A percentile compares a stretch with the other conserved stretches of the same genome.
phyloP scores from a whole-genome alignment of 2,329 filamentous ascomycete genomes.

The Capronia coronata region DNA sequence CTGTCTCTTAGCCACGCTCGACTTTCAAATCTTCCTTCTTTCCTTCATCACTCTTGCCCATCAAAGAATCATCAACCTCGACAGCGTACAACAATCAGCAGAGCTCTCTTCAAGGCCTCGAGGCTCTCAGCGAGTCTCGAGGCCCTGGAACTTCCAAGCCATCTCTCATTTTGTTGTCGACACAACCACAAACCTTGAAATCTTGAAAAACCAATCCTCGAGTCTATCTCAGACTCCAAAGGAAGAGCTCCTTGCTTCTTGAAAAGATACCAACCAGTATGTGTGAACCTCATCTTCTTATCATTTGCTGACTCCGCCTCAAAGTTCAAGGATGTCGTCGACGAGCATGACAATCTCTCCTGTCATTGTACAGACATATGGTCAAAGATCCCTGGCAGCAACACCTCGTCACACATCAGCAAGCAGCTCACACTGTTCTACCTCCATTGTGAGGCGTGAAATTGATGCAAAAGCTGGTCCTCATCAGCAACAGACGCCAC shows the following conservation, averaged over 20 bases:
- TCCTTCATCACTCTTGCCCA: neutral
- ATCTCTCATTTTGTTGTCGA: neutral
- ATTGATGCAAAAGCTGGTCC: neutral
- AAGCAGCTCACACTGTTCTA: neutral
- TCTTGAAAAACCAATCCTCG: neutral
- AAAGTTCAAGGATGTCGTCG: neutral
- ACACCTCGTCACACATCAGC: neutral
- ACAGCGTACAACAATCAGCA: neutral
- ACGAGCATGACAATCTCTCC: neutral
- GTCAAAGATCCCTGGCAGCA: neutral
- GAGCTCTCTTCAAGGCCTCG: constrained; percentile 7
- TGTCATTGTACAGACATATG: neutral
- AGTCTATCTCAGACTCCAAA: too few species aligned
- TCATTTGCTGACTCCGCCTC: neutral
- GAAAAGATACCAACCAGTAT: neutral
- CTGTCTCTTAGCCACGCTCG: neutral
- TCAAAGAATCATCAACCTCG: neutral
- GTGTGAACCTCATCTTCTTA: neutral
- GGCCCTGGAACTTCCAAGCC: neutral
- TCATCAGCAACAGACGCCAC: neutral
- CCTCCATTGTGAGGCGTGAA: neutral
- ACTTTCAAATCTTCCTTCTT: neutral
- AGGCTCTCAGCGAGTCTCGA: constrained; percentile 4
- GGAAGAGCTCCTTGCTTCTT: neutral
- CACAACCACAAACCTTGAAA: neutral